These are phyloP conservation scores for Phaeophleospora eucalypticola DNA, from an alignment of 2,329 filamentous ascomycete species.

Conservation along the genomic window DNA sequence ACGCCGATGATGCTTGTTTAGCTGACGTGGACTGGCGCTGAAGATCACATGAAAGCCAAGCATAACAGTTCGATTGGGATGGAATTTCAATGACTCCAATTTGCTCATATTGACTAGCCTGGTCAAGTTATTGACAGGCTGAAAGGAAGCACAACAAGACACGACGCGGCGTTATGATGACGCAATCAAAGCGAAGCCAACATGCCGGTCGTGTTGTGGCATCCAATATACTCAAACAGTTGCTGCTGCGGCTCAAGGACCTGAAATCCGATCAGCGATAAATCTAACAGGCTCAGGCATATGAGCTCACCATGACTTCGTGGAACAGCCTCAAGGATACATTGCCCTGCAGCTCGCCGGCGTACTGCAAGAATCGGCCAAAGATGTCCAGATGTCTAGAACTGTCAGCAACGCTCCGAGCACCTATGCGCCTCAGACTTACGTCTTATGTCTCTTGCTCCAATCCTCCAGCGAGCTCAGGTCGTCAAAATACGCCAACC, in stretches of 20 bases:
- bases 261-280: no score
- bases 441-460: conserved; percentile 25
- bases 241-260: conserved; percentile 21
- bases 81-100: no score
- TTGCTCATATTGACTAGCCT: no score
- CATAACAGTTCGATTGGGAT: no score
- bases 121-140: no score
- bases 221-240: conserved; percentile 23
- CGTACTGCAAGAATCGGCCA: conserved; percentile 22
- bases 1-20: not conserved
- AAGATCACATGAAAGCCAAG: no score
- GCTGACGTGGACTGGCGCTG: no score
- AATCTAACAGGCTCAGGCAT: no score
- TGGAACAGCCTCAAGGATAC: conserved; percentile 21
- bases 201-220: conserved; percentile 22
- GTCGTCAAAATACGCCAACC: conserved; percentile 24
- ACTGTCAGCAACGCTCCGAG: not conserved
- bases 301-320: conserved; percentile 26
- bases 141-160: no score
- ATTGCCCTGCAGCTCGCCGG: conserved; percentile 21
- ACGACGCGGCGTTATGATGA: not conserved
- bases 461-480: conserved; percentile 20
- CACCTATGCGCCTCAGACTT: not conserved
- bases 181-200: conserved; percentile 8
- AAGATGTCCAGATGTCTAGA: conserved; percentile 22